phyloP scores from a whole-genome alignment of 2,329 filamentous ascomycete species.

The Lomentospora prolificans region DNA sequence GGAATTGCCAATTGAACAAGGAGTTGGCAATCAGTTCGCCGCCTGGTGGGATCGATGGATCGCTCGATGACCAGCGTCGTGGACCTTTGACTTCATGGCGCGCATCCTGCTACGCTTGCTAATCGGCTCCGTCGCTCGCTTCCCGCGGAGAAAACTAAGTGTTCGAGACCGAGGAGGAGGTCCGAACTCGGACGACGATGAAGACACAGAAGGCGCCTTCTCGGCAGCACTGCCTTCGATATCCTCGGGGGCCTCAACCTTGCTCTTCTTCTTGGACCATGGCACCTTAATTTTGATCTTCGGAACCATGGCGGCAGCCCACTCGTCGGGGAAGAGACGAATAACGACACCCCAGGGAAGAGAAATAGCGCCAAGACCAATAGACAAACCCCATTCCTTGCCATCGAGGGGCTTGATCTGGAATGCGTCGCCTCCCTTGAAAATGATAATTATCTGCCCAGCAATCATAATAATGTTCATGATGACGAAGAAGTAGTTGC shows the following conservation, averaged over 20 bases:
- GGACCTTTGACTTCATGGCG: not conserved
- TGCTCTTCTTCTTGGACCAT: conserved; percentile 3
- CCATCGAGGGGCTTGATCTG: conserved; percentile 53
- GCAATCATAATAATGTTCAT: conserved; percentile 78
- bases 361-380: conserved; percentile 66
- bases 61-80: not conserved
- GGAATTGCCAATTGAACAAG: too few species aligned
- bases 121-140: conserved; percentile 3
- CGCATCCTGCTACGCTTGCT: conserved; percentile 3
- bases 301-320: conserved; percentile 16
- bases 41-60: not conserved
- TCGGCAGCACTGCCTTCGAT: not conserved
- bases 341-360: conserved; percentile 65
- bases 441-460: conserved; percentile 77
- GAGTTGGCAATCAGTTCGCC: too few species aligned
- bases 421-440: conserved; percentile 69
- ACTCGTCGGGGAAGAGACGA: conserved; percentile 61
- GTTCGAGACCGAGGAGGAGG: not conserved
- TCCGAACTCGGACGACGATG: not conserved
- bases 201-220: not conserved
- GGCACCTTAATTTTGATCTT: conserved; percentile 5
- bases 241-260: not conserved
- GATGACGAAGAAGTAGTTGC: conserved; percentile 71
- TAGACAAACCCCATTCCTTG: conserved; percentile 73
- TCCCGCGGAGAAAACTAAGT: not conserved